Evolutionary conservation across 306 rosid genomes (phyloP).

Genomic region (Rosa chinensis): DNA sequence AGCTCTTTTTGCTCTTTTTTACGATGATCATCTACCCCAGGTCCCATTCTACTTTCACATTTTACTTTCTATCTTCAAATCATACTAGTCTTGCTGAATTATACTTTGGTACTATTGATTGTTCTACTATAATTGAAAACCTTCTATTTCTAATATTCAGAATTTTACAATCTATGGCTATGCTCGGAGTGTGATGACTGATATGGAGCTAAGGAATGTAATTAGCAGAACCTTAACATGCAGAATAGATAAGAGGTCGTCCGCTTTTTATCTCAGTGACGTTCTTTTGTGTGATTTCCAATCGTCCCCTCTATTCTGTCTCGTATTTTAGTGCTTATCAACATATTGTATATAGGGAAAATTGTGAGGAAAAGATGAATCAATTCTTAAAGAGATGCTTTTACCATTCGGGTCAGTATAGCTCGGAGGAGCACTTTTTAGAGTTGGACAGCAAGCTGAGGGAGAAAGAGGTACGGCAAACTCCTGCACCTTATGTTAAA

Average conservation of each 20-base stretch:
- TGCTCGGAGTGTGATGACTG: constrained; percentile 78
- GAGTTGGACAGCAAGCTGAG: constrained; percentile 63
- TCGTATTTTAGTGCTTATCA: not conserved
- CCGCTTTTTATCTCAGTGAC: not conserved
- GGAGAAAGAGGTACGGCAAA: constrained; percentile 69
- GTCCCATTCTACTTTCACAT: not conserved
- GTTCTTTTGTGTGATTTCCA: not conserved
- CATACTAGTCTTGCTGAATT: not conserved
- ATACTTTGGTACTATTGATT: not conserved
- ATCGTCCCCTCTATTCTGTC: not conserved
- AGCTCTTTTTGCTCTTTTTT: constrained; percentile 7
- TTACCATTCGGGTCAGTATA: constrained; percentile 87
- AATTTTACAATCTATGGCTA: constrained; percentile 73
- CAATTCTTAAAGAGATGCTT: constrained; percentile 79
- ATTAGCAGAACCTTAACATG: constrained; percentile 82
- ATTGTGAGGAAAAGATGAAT: constrained; percentile 88
- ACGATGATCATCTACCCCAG: constrained; percentile 2
- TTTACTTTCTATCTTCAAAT: not conserved
- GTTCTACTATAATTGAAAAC: no score
- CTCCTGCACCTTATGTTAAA: not conserved
- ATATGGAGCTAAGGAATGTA: constrained; percentile 71
- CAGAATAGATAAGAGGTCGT: constrained; percentile 87
- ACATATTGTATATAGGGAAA: constrained; percentile 51
- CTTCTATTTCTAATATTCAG: constrained; percentile 29
- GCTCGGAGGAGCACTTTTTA: constrained; percentile 69